Evolutionary conservation across 768 basidiomycete genomes (phyloP).

Genomic region (Russula lepida): DNA sequence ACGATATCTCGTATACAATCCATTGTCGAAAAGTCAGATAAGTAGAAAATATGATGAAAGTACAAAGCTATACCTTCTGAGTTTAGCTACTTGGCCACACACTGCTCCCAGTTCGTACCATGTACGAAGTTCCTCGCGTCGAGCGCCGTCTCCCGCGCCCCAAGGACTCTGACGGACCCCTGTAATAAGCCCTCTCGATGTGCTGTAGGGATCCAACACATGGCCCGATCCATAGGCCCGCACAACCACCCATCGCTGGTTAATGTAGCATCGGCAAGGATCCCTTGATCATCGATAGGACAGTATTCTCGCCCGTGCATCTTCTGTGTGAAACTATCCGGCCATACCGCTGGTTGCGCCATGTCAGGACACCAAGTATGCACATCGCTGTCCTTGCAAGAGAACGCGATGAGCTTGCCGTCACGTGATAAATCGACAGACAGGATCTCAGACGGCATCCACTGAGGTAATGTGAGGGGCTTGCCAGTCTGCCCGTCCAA

Average conservation of each 20-base stretch:
- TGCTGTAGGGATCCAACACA: slow-evolving; percentile 11
- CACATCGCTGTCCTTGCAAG: background rate
- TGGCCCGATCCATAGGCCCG: background rate
- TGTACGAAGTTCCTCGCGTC: slow-evolving; percentile 4
- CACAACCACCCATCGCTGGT: slow-evolving; percentile 4
- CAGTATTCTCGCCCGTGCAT: slow-evolving; percentile 1
- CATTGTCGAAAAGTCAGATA: too few relatives aligned
- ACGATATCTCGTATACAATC: too few relatives aligned
- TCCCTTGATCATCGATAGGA: slow-evolving; percentile 6
- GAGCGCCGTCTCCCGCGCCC: slow-evolving; percentile 1
- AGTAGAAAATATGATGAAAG: too few relatives aligned
- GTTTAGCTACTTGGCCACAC: background rate
- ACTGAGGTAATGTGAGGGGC: slow-evolving; percentile 1
- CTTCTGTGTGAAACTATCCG: background rate
- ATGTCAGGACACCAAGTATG: slow-evolving; percentile 1
- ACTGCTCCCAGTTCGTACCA: slow-evolving; percentile 8
- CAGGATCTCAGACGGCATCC: background rate
- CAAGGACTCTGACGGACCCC: slow-evolving; percentile 6
- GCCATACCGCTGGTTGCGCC: slow-evolving; percentile 1
- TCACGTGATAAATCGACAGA: slow-evolving; percentile 3
- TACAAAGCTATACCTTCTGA: too few relatives aligned
- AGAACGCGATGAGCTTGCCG: background rate
- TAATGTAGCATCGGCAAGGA: background rate
- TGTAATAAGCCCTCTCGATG: slow-evolving; percentile 9
- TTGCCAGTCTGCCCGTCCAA: slow-evolving; percentile 8